Percentiles rank a stretch among this genome's conserved stretches.
Evolutionary conservation across 2,329 filamentous ascomycete species (phyloP).

Genomic region (Aureobasidium sp.): DNA sequence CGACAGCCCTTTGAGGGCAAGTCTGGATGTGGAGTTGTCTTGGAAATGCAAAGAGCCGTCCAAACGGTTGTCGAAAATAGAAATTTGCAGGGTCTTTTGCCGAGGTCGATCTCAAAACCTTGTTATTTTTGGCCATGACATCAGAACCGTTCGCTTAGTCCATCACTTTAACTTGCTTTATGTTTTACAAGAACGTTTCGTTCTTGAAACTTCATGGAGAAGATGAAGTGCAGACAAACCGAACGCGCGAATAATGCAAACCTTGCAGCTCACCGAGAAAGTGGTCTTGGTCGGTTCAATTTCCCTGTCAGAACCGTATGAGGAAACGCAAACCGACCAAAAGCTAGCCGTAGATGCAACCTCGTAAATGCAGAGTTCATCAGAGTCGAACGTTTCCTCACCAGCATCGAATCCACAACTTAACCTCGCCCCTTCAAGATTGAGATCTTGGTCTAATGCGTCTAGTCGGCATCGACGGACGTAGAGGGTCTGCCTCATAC

Average conservation of each 20-base stretch:
- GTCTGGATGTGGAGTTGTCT: not conserved
- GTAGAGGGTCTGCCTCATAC: not conserved
- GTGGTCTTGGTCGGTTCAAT: too few species aligned
- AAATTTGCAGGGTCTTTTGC: not conserved
- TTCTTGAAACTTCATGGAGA: too few species aligned
- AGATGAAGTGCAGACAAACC: not conserved
- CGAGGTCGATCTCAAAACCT: not conserved
- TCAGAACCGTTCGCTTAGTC: not conserved
- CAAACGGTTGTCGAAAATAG: constrained; percentile 10
- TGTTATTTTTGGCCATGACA: constrained; percentile 11
- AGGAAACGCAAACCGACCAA: too few species aligned
- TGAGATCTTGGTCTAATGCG: not conserved
- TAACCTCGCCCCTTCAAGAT: not conserved
- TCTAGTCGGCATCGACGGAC: not conserved
- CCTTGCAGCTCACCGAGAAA: not conserved
- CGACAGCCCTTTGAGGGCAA: not conserved
- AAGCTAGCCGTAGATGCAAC: not conserved
- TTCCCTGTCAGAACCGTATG: too few species aligned
- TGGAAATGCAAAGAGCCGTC: not conserved
- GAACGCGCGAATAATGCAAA: not conserved
- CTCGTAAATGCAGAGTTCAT: not conserved
- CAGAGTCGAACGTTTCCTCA: too few species aligned
- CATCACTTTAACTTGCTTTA: not conserved
- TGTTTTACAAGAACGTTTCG: not conserved
- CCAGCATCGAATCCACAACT: not conserved